phyloP scores from a whole-genome alignment of 1,284 basidiomycete species.

The Malassezia brasiliensis region DNA sequence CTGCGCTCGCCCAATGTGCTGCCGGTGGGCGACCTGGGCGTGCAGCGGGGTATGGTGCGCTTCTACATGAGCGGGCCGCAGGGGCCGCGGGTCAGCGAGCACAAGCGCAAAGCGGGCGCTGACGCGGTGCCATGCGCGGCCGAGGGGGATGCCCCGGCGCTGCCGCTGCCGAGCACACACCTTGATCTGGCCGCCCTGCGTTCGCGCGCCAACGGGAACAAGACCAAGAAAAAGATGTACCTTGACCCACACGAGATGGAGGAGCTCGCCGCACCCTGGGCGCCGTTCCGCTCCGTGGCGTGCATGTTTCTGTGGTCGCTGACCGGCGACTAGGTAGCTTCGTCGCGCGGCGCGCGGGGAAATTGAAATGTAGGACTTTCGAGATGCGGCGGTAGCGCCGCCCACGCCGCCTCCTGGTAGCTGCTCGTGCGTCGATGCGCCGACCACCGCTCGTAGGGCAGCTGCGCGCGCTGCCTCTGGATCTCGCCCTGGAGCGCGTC shows the following conservation, averaged over 20 bases:
- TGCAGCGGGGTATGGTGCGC: constrained; percentile 42
- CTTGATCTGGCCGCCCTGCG: constrained; percentile 21
- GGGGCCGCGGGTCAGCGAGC: constrained; percentile 26
- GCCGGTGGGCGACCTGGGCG: constrained; percentile 40
- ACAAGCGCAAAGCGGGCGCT: constrained; percentile 23
- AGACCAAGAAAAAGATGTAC: constrained; percentile 40
- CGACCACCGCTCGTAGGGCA: background rate
- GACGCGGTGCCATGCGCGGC: background rate
- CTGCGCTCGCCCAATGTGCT: constrained; percentile 39
- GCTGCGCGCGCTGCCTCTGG: background rate
- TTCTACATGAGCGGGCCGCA: constrained; percentile 29
- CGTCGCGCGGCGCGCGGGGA: background rate
- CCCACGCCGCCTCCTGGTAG: background rate
- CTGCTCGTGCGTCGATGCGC: constrained; percentile 2
- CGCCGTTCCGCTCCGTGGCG: constrained; percentile 38
- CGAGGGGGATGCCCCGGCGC: constrained; percentile 3
- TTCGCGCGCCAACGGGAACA: constrained; percentile 33
- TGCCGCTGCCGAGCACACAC: constrained; percentile 14
- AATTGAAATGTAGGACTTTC: background rate
- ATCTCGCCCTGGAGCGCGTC: background rate
- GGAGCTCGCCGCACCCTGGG: constrained; percentile 32
- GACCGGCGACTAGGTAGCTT: constrained; percentile 18
- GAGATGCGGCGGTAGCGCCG: background rate
- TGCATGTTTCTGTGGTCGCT: constrained; percentile 40
- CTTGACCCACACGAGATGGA: constrained; percentile 41